Evolutionary conservation across 129 eudicot species (phyloP), one percentile per base, ranked within the genome.

Genomic region (Dittrichia graveolens): DNA sequence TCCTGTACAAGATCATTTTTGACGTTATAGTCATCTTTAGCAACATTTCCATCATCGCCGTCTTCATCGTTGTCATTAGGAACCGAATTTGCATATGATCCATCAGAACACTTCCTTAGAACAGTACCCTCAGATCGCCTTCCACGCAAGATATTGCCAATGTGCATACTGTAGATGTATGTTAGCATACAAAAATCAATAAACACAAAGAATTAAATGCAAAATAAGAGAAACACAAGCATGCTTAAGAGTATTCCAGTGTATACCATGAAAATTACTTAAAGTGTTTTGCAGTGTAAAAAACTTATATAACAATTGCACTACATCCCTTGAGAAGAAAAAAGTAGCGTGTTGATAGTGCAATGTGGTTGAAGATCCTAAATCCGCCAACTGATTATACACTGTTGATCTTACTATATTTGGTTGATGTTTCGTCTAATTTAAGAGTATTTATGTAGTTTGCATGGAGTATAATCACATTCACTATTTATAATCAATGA

Each of bases 111-210:
- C 60, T 89, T 89, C 54, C 72, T 78, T 68, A 83, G 16, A 35
- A 74, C 44, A 4, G 44, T 56, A 64, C 54, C 73, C 68, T 91
- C 88, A 15, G 81, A 78, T 46, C 70, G 78, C 75, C 80, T 77
- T 58, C 83, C 96, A 75, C 83, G 79, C 31, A 69, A 61, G 55
- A 91, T 66, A 63, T 64, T 67, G 70, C 55, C 59, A 53, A 86
- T 75, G 73, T 86, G 88, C 89, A 73, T 65, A 78, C 97, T 91
- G 78, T 3, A 76, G 67, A 38, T 47, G 61, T 46, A 19, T 58
- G 47, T 38, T 34, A 46, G 31, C 58, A 65, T 13, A 13, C 14
- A 44, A 56, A 38, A 35, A 34, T 2, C 48, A 45, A 19, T 34
- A 72, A 72, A 58, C 7, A 2, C 58, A 54, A 19, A 70, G 40